Evolutionary conservation across 129 eudicot species (phyloP).

Genomic region (Glebionis coronaria): DNA sequence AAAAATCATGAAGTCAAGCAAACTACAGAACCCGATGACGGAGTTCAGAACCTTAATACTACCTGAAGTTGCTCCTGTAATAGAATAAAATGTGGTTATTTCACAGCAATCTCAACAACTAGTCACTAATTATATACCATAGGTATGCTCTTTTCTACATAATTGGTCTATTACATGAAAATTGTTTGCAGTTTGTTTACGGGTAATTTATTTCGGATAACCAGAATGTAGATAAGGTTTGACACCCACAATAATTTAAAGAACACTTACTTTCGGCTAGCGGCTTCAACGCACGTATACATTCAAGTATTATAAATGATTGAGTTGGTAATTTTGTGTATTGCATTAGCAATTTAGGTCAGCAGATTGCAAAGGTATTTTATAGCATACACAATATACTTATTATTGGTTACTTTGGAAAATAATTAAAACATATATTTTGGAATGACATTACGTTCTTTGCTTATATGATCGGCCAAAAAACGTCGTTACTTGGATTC

Average conservation of each 20-base stretch:
- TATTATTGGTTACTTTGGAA: neutral
- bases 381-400: too few relatives aligned
- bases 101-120: conserved; percentile 32
- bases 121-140: too few relatives aligned
- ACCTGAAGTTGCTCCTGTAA: conserved; percentile 32
- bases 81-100: conserved; percentile 32
- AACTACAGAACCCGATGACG: neutral
- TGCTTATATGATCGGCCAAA: neutral
- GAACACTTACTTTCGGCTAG: too few relatives aligned
- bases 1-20: too few relatives aligned
- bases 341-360: too few relatives aligned
- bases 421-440: too few relatives aligned
- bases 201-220: conserved; percentile 36
- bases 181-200: neutral
- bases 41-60: conserved; percentile 28
- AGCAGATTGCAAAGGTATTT: too few relatives aligned
- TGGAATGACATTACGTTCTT: too few relatives aligned
- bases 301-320: too few relatives aligned
- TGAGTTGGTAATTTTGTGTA: too few relatives aligned
- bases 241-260: too few relatives aligned
- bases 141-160: conserved; percentile 15
- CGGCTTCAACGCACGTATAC: too few relatives aligned
- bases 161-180: conserved; percentile 9
- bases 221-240: conserved; percentile 29
- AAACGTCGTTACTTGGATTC: conserved; percentile 22